These are phyloP conservation scores for Leucocoprinus birnbaumii DNA, from an alignment of 768 basidiomycete species.

Conservation along the genomic window DNA sequence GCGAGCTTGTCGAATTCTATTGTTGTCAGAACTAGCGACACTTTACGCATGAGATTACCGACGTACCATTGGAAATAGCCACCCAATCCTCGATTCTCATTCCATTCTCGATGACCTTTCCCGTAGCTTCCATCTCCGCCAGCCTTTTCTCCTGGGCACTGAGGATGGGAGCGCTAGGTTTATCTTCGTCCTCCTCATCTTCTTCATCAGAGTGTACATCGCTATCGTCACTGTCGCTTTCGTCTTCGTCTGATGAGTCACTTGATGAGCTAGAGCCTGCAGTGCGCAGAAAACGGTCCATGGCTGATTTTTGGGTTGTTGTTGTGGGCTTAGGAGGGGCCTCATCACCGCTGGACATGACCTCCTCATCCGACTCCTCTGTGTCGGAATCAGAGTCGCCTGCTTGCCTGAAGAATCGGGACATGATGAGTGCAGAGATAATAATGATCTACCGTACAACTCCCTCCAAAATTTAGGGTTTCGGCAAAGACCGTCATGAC, in stretches of 20 bases:
- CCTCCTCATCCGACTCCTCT: slow-evolving; percentile 75
- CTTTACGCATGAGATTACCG: slow-evolving; percentile 17
- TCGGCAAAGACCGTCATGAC: slow-evolving; percentile 6
- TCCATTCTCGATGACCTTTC: slow-evolving; percentile 91
- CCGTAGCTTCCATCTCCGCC: slow-evolving; percentile 93
- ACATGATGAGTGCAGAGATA: slow-evolving; percentile 47
- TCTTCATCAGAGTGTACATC: slow-evolving; percentile 36
- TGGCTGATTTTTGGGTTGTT: slow-evolving; percentile 51
- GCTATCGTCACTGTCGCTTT: slow-evolving; percentile 49
- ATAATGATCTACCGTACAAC: neutral
- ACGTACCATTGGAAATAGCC: slow-evolving; percentile 79
- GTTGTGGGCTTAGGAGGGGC: slow-evolving; percentile 45
- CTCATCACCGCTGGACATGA: slow-evolving; percentile 72
- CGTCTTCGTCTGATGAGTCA: slow-evolving; percentile 55
- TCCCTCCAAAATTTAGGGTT: slow-evolving; percentile 11
- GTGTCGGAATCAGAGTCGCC: slow-evolving; percentile 79
- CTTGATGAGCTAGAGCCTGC: slow-evolving; percentile 56
- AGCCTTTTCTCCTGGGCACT: slow-evolving; percentile 90
- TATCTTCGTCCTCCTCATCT: slow-evolving; percentile 67
- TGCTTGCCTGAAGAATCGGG: slow-evolving; percentile 85
- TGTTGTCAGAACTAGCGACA: neutral
- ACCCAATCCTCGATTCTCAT: slow-evolving; percentile 98
- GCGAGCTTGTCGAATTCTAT: slow-evolving; percentile 91
- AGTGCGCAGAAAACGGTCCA: slow-evolving; percentile 77
- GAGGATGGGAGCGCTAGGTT: slow-evolving; percentile 69